Conservation (phyloP, 2,329 filamentous ascomycete species). For the Monosporascus sp. region DNA sequence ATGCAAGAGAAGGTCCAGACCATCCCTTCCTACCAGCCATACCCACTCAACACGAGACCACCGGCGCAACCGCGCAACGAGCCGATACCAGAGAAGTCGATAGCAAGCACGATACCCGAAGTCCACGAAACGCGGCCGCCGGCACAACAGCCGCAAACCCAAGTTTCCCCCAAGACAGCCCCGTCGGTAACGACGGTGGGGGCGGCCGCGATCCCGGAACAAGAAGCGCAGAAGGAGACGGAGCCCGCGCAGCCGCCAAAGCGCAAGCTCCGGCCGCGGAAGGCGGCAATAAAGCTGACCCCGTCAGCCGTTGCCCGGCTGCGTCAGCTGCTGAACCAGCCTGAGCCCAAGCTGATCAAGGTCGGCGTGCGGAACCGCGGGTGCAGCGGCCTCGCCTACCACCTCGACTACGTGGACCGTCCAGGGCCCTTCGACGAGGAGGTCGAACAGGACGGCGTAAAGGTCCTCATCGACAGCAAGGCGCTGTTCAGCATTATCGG, state of each 20-base stretch:
- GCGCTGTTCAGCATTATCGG: slow-evolving; percentile 97
- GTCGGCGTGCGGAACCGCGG: slow-evolving; percentile 92
- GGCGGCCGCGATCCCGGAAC: slow-evolving; percentile 48
- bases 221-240: slow-evolving; percentile 62
- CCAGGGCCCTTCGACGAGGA: slow-evolving; percentile 82
- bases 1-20: slow-evolving; percentile 22
- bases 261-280: slow-evolving; percentile 70
- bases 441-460: slow-evolving; percentile 93
- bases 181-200: neutral
- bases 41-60: slow-evolving; percentile 39
- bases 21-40: slow-evolving; percentile 43
- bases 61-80: slow-evolving; percentile 36
- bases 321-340: slow-evolving; percentile 69
- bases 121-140: slow-evolving; percentile 49
- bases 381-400: slow-evolving; percentile 88
- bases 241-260: slow-evolving; percentile 47
- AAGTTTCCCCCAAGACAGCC: neutral
- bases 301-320: slow-evolving; percentile 75
- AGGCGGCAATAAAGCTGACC: slow-evolving; percentile 86
- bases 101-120: slow-evolving; percentile 42
- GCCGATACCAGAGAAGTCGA: slow-evolving; percentile 41
- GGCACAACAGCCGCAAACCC: neutral
- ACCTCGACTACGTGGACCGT: slow-evolving; percentile 93
- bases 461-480: slow-evolving; percentile 94
- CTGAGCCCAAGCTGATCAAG: slow-evolving; percentile 86